Conservation (phyloP, 495 filamentous ascomycete species). For the Penicillium alfredii region DNA sequence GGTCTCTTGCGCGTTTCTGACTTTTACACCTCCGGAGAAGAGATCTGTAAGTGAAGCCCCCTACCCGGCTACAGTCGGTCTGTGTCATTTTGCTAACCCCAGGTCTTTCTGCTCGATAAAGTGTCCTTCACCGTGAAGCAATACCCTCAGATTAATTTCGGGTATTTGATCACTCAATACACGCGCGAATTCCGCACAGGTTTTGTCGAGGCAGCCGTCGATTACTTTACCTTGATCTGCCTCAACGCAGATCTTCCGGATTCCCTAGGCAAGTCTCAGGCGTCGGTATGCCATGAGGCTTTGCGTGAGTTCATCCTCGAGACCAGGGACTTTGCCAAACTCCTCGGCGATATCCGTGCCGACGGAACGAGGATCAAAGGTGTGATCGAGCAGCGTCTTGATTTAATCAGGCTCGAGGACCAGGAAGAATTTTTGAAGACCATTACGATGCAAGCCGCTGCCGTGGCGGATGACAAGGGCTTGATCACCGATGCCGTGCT, state of each 20-base stretch:
- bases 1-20: constrained; percentile 82
- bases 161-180: constrained; percentile 86
- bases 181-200: constrained; percentile 91
- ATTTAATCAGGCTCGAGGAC: constrained; percentile 71
- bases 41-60: constrained; percentile 53
- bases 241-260: constrained; percentile 81
- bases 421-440: constrained; percentile 77
- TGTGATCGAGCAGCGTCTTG: constrained; percentile 81
- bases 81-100: constrained; percentile 27
- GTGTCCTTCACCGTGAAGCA: constrained; percentile 67
- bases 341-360: constrained; percentile 82
- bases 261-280: constrained; percentile 66
- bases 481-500: constrained; percentile 88
- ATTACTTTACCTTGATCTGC: constrained; percentile 90
- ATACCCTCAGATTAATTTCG: constrained; percentile 89
- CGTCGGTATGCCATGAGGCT: constrained; percentile 81
- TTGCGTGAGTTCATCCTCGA: constrained; percentile 93
- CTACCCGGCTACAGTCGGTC: constrained; percentile 2
- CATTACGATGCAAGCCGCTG: constrained; percentile 85
- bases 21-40: constrained; percentile 59
- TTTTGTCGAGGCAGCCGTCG: constrained; percentile 77
- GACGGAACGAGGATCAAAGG: constrained; percentile 80
- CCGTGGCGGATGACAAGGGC: constrained; percentile 88
- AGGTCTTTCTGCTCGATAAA: constrained; percentile 18
- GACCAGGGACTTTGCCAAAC: constrained; percentile 84